Base-by-base conservation (phyloP, 1,284 basidiomycete species). In the Cutaneotrichosporon sp. region DNA sequence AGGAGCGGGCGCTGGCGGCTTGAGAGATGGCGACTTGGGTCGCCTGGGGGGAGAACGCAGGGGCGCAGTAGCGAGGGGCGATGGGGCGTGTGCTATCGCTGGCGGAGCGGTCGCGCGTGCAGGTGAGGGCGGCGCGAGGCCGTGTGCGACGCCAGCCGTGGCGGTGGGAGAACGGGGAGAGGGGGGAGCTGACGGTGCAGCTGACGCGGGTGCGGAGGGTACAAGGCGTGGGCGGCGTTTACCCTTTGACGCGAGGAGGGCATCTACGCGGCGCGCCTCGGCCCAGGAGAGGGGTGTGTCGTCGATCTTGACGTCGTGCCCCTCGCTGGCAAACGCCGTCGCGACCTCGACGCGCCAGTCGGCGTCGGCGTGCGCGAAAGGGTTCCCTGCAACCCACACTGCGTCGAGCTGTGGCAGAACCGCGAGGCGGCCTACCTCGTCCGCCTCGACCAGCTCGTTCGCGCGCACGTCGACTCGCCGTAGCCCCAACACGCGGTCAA, bases 401-500 rank as follows among this genome's bases (percentile, higher is more conserved):
- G 89, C 84, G 8, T 77, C 62, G 54, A 96, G 80, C 61, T 86
- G 81, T 8, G 89, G 88, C 35, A 97, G 77, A 5, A 82, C 80
- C 0, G 89, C 85, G 17, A 98, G 78, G 21, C 94, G 79, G 1
- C 90, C 88, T 2, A 97, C 79, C 72, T 98, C 94, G 13, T 84
- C 83, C 35, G 82, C 83, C 61, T 97, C 94, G 43, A 85, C 82
- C 38, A 98, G 78, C 41, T 81, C 73, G 63, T 97, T 98, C 45
- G 79, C 70, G 4, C 92, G 82, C n/a, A 97, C 76, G 70, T 98
- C 93, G 22, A 97, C 80, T 15, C 88, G 82, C 65, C 90, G 84
- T 8, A 97, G 80, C 1, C 84, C 86, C 49, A 81, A 77, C 1
- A 97, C 81, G 8, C 92, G 83, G 73, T 98, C 94, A 5, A 97